phyloP scores from a whole-genome alignment of 495 filamentous ascomycete genomes.

The Cercophora scortea region DNA sequence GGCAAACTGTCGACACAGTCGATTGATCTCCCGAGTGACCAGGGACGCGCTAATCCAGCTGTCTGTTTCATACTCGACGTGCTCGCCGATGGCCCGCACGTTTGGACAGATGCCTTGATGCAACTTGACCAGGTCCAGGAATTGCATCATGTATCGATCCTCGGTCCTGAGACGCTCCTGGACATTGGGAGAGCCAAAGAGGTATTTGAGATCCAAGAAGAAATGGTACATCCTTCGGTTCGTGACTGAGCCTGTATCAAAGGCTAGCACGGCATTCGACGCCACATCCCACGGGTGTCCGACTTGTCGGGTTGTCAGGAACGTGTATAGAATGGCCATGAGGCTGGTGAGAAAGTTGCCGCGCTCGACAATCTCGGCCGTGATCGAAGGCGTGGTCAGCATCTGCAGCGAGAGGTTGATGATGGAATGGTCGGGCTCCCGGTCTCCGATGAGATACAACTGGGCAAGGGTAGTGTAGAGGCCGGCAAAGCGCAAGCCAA shows the following conservation, averaged over 20 bases:
- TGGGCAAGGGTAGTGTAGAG: constrained; percentile 91
- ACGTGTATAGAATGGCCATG: constrained; percentile 94
- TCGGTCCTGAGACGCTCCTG: constrained; percentile 75
- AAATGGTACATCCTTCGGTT: constrained; percentile 96
- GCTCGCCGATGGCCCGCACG: constrained; percentile 80
- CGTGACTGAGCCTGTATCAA: constrained; percentile 86
- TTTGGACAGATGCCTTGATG: constrained; percentile 97
- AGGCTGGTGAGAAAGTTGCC: constrained; percentile 96
- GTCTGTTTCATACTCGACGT: constrained; percentile 97
- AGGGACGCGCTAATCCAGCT: constrained; percentile 95
- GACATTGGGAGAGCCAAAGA: constrained; percentile 79
- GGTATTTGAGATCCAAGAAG: constrained; percentile 84
- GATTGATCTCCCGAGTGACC: constrained; percentile 90
- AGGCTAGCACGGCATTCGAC: constrained; percentile 74
- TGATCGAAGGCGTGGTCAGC: constrained; percentile 93
- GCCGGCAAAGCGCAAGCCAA: constrained; percentile 85
- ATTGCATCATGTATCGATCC: constrained; percentile 82
- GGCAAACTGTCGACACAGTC: constrained; percentile 77
- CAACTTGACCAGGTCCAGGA: constrained; percentile 89
- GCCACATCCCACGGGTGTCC: constrained; percentile 84
- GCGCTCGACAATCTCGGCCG: constrained; percentile 82
- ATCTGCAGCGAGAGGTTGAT: constrained; percentile 96
- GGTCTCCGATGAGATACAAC: constrained; percentile 90
- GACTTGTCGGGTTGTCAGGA: constrained; percentile 90
- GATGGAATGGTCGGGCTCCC: constrained; percentile 96